A percentile compares a stretch with the other conserved stretches of the same genome.
These are phyloP conservation scores for Phytopythium mirpurense DNA, from an alignment of 352 stramenopile genomes.

Conservation along the genomic window DNA sequence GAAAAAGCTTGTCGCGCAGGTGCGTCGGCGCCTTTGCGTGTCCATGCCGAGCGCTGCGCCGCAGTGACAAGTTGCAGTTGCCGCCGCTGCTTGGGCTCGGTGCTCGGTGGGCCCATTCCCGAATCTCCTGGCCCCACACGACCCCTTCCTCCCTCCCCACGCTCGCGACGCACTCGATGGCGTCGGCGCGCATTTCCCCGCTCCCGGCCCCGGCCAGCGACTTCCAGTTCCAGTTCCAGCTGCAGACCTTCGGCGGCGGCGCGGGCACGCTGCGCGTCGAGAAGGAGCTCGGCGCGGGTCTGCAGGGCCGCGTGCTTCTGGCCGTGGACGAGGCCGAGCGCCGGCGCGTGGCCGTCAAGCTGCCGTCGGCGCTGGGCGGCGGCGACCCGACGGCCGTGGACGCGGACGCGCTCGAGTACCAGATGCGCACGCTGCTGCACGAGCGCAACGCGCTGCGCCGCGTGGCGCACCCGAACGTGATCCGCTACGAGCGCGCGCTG, in stretches of 20 bases:
- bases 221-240: constrained; percentile 1
- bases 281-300: constrained; percentile 52
- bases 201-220: not conserved
- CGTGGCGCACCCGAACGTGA: constrained; percentile 53
- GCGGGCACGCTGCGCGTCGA: constrained; percentile 41
- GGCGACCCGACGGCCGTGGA: constrained; percentile 14
- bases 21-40: not conserved
- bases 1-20: constrained; percentile 8
- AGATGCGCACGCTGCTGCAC: constrained; percentile 56
- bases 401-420: constrained; percentile 39
- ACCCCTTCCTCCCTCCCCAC: not conserved
- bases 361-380: constrained; percentile 41
- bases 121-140: too few species aligned
- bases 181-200: not conserved
- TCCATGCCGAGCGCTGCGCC: too few species aligned
- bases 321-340: constrained; percentile 42
- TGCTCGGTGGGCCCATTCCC: constrained; percentile 1
- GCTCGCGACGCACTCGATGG: not conserved
- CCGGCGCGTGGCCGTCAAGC: constrained; percentile 64
- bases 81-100: not conserved
- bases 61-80: constrained; percentile 2
- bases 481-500: constrained; percentile 37
- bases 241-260: constrained; percentile 7
- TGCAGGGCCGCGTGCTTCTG: constrained; percentile 61
- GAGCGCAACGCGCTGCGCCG: constrained; percentile 53